A percentile compares a stretch with the other conserved stretches of the same genome.
These are phyloP conservation scores for Triadica sebifera DNA, from an alignment of 345 rosid genomes.

Conservation along the genomic window DNA sequence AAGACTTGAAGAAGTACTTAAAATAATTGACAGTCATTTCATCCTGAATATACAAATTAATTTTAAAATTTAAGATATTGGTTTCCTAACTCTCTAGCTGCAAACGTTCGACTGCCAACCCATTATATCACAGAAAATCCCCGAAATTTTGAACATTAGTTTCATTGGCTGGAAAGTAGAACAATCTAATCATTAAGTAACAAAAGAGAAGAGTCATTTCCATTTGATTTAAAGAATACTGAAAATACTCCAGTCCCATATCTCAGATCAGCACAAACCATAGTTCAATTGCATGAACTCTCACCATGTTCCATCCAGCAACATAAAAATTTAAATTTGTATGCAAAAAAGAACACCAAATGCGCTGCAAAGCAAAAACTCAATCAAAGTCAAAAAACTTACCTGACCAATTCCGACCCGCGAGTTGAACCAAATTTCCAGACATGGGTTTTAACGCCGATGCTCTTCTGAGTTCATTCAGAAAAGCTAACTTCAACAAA, in stretches of 20 bases:
- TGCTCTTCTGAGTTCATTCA: constrained; percentile 8
- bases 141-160: neutral
- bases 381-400: constrained; percentile 18
- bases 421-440: constrained; percentile 32
- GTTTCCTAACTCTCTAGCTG: neutral
- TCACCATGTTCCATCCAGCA: neutral
- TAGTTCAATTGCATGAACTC: neutral
- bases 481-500: constrained; percentile 4
- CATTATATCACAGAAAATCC: neutral
- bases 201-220: neutral
- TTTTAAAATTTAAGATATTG: neutral
- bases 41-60: neutral
- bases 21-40: too few species aligned
- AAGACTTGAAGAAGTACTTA: too few species aligned
- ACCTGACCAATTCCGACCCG: constrained; percentile 51
- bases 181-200: neutral
- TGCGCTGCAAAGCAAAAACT: too few species aligned
- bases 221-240: neutral
- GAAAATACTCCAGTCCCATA: constrained; percentile 6
- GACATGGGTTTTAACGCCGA: constrained; percentile 42
- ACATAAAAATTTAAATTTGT: neutral
- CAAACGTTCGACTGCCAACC: constrained; percentile 3
- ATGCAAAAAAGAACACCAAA: neutral
- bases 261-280: constrained; percentile 24
- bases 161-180: neutral